Evolutionary conservation across 2,329 filamentous ascomycete species (phyloP).

Genomic region (Ploettnerulaceae sp.): DNA sequence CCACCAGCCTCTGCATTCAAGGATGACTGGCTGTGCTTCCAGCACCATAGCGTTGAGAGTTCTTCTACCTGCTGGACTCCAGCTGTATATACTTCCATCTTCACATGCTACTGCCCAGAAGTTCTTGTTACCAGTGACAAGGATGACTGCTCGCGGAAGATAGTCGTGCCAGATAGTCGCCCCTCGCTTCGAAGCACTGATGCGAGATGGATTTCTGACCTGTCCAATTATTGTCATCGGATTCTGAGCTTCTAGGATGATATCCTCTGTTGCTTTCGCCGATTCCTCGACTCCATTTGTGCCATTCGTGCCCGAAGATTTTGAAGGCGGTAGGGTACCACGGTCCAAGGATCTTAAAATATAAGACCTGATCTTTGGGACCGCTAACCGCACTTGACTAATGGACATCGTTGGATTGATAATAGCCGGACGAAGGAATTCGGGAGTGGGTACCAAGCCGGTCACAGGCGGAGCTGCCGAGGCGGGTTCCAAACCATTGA

Average conservation of each 20-base stretch:
- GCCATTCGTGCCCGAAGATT: conserved; percentile 31
- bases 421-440: conserved; percentile 83
- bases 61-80: conserved; percentile 86
- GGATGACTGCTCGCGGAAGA: conserved; percentile 77
- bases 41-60: conserved; percentile 79
- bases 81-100: conserved; percentile 83
- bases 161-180: conserved; percentile 90
- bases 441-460: conserved; percentile 65
- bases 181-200: conserved; percentile 77
- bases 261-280: conserved; percentile 59
- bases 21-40: conserved; percentile 88
- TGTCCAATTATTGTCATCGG: conserved; percentile 55
- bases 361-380: conserved; percentile 78
- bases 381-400: conserved; percentile 78
- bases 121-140: conserved; percentile 82
- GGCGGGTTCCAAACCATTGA: conserved; percentile 74
- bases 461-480: conserved; percentile 54
- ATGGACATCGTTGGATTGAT: conserved; percentile 75
- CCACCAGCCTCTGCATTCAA: conserved; percentile 87
- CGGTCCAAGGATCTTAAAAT: conserved; percentile 78
- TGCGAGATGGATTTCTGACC: conserved; percentile 75
- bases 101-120: conserved; percentile 94
- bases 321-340: conserved; percentile 43
- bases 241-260: conserved; percentile 86
- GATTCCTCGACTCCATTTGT: conserved; percentile 50